These are phyloP conservation scores for Pythium volutum DNA, from an alignment of 352 stramenopile species.

Conservation along the genomic window DNA sequence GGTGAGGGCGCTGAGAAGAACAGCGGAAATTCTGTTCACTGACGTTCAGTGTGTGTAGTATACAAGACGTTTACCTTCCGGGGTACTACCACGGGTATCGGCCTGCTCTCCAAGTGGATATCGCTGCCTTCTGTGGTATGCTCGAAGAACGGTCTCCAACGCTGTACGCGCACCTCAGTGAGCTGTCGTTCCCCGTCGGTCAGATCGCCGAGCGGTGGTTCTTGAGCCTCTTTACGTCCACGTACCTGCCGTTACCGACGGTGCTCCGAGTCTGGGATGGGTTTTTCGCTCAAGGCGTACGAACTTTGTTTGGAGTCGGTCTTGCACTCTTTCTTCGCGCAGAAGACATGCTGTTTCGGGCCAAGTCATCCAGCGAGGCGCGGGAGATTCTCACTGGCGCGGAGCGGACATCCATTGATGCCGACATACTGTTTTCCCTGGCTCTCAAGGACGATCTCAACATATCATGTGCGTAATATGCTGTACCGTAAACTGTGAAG, in stretches of 20 bases:
- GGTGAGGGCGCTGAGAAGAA: slow-evolving; percentile 26
- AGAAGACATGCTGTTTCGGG: slow-evolving; percentile 64
- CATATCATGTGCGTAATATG: slow-evolving; percentile 54
- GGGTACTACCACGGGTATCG: slow-evolving; percentile 80
- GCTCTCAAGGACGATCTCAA: slow-evolving; percentile 81
- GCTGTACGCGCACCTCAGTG: slow-evolving; percentile 46
- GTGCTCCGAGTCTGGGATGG: slow-evolving; percentile 79
- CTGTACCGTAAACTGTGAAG: not conserved
- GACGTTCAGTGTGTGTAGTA: slow-evolving; percentile 21
- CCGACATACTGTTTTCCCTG: slow-evolving; percentile 64
- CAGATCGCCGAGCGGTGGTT: slow-evolving; percentile 69
- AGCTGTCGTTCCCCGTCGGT: slow-evolving; percentile 52
- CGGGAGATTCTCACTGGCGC: slow-evolving; percentile 48
- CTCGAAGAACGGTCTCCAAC: slow-evolving; percentile 54
- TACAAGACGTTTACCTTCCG: slow-evolving; percentile 63
- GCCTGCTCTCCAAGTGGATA: slow-evolving; percentile 67
- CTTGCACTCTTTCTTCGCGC: slow-evolving; percentile 63
- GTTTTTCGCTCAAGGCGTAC: slow-evolving; percentile 70
- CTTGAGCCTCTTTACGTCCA: slow-evolving; percentile 69
- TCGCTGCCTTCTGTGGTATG: slow-evolving; percentile 48
- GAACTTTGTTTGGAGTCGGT: slow-evolving; percentile 69
- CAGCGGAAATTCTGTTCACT: not conserved
- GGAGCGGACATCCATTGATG: slow-evolving; percentile 66
- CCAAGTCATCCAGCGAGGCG: slow-evolving; percentile 47
- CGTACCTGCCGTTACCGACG: slow-evolving; percentile 62